Evolutionary conservation across 768 basidiomycete genomes (phyloP).

Genomic region (Fomitopsis pulvina): DNA sequence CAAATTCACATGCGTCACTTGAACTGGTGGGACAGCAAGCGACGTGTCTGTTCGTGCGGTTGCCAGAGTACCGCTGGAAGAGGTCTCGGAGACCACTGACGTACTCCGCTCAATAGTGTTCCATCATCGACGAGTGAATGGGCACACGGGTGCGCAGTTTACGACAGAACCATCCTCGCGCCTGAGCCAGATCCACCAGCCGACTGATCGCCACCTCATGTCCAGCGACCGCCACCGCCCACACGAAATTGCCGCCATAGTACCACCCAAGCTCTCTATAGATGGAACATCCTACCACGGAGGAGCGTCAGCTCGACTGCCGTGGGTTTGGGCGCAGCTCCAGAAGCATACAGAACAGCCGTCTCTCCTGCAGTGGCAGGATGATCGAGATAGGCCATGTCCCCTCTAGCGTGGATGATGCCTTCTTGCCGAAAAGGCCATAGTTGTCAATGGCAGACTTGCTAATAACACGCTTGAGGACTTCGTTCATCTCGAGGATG

Average conservation of each 20-base stretch:
- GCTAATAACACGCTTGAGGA: constrained; percentile 25
- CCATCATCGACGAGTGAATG: constrained; percentile 34
- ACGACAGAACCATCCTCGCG: constrained; percentile 27
- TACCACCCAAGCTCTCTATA: constrained; percentile 27
- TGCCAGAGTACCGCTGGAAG: constrained; percentile 28
- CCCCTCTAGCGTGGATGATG: background rate
- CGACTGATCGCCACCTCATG: no score
- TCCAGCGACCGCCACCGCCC: no score
- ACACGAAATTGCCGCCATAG: constrained; percentile 41
- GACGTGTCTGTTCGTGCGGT: no score
- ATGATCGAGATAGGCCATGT: constrained; percentile 30
- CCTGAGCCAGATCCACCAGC: constrained; percentile 22
- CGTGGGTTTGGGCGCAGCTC: constrained; percentile 33
- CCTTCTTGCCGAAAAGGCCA: constrained; percentile 31
- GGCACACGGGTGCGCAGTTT: constrained; percentile 31
- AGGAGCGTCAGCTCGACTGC: constrained; percentile 38
- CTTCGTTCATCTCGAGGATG: constrained; percentile 32
- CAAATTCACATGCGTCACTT: no score
- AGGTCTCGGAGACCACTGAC: constrained; percentile 20
- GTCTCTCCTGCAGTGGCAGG: constrained; percentile 44
- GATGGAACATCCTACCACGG: constrained; percentile 30
- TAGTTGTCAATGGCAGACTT: constrained; percentile 29
- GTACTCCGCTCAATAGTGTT: constrained; percentile 27
- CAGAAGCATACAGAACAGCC: constrained; percentile 36
- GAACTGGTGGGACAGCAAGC: background rate